phyloP scores from a whole-genome alignment of 2,329 filamentous ascomycete species.

The Monascus ruber region DNA sequence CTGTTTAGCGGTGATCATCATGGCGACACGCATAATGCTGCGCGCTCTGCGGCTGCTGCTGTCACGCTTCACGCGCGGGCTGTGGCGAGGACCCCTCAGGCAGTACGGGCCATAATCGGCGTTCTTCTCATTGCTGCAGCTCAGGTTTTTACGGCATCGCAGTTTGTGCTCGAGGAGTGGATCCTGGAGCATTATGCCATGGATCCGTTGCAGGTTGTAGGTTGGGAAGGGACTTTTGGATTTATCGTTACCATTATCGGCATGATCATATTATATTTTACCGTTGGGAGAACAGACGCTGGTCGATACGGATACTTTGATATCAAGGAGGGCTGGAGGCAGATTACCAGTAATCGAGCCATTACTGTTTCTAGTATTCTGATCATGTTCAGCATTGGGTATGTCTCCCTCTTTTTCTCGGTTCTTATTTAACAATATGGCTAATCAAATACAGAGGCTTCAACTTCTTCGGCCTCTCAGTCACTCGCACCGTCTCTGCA shows the following conservation, averaged over 20 bases:
- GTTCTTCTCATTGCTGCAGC: conserved; percentile 85
- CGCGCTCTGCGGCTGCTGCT: conserved; percentile 20
- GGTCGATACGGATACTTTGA: conserved; percentile 83
- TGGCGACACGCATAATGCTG: conserved; percentile 19
- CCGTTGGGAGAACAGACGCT: conserved; percentile 60
- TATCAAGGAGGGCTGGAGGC: conserved; percentile 68
- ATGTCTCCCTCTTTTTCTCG: conserved; percentile 27
- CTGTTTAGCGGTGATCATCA: conserved; percentile 54
- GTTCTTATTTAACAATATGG: background rate
- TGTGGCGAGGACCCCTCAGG: conserved; percentile 40
- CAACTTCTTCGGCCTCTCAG: conserved; percentile 95
- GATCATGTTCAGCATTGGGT: conserved; percentile 98
- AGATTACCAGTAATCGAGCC: conserved; percentile 60
- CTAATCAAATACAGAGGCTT: conserved; percentile 55
- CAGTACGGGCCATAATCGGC: conserved; percentile 64
- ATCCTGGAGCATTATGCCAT: conserved; percentile 70
- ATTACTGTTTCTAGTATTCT: conserved; percentile 69
- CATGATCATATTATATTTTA: conserved; percentile 70
- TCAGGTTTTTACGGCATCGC: conserved; percentile 91
- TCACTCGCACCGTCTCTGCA: conserved; percentile 79
- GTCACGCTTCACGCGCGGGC: conserved; percentile 32
- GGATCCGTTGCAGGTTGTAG: conserved; percentile 82
- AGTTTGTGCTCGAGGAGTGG: conserved; percentile 93
- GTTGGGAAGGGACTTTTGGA: conserved; percentile 92
- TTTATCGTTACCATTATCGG: conserved; percentile 65